Base-by-base conservation (phyloP, 108 stramenopile genomes). In the Asterionellopsis glacialis region DNA sequence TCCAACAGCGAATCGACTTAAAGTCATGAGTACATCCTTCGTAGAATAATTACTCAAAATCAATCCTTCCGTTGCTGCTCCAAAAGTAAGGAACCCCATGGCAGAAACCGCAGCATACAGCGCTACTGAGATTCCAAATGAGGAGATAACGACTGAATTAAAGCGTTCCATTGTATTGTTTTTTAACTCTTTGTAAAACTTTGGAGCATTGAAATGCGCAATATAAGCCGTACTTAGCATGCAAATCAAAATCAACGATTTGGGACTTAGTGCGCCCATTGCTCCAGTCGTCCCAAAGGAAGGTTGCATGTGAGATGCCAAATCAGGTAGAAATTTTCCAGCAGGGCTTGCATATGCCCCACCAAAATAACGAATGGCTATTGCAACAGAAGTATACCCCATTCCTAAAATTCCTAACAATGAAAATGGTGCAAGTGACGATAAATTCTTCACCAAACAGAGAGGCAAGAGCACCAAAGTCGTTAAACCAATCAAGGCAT, bases 141-240 rank as follows among this genome's bases (percentile, higher is more conserved):
- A 80, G 9, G 82, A 64, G 0, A 48, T 55, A 10, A 92, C 89
- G 25, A 97, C 89, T 13, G 78, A 69, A 67, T 90, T 86, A 72
- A 86, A 91, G 51, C 89, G 61, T 39, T 78, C 27, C 42, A 80
- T 70, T 11, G 87, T 95, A 60, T 84, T 84, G 54, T 95, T 61
- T 78, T 90, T 85, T 40, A 97, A 68, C 72, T 97, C 95, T 24
- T 51, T 66, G 64, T 79, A 95, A 69, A 88, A 97, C 52, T 93
- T 89, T 41, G 98, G 96, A n/a, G 98, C 98, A 77, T 97, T 90
- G 68, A 90, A 94, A 69, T 98, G 98, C 1, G 98, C 96, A 74
- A 90, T 83, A 67, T 80, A 94, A 12, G 93, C 88, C 21, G 90
- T 92, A 59, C 75, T 74, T 44, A 94, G 58, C 91, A 95, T 93